Percentiles rank a stretch among this genome's conserved stretches.
Conservation (phyloP, 805 yeast species). For the Metschnikowia koreensis region DNA sequence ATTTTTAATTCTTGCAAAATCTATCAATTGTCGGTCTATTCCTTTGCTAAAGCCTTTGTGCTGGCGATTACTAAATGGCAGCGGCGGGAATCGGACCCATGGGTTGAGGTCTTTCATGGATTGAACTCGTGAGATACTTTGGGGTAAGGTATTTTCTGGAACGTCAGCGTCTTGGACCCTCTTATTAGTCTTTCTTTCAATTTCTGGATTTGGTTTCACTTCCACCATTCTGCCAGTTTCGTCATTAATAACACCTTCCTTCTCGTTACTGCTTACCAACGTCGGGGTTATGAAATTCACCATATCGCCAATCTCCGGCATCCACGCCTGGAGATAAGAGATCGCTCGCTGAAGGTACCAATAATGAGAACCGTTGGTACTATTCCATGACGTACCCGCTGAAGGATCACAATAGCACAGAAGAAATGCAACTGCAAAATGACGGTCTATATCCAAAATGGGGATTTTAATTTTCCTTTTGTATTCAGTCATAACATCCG, state of each 20-base stretch:
- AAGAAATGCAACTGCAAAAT: slow-evolving; percentile 31
- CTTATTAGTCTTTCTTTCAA: slow-evolving; percentile 10
- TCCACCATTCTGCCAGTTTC: neutral
- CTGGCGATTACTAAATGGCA: slow-evolving; percentile 24
- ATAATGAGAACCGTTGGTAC: slow-evolving; percentile 29
- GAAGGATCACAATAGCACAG: slow-evolving; percentile 27
- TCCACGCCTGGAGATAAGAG: slow-evolving; percentile 31
- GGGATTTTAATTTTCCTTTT: slow-evolving; percentile 13
- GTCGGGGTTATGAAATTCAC: slow-evolving; percentile 5
- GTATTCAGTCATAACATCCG: slow-evolving; percentile 19
- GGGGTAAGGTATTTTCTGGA: slow-evolving; percentile 12
- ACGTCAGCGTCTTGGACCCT: slow-evolving; percentile 5
- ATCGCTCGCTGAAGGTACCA: slow-evolving; percentile 31
- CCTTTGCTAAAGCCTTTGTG: slow-evolving; percentile 26
- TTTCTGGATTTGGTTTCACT: slow-evolving; percentile 3
- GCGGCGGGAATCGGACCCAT: slow-evolving; percentile 30
- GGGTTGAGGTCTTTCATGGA: slow-evolving; percentile 25
- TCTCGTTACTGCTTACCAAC: neutral
- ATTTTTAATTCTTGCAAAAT: slow-evolving; percentile 27
- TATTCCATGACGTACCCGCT: slow-evolving; percentile 27
- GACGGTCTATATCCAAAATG: slow-evolving; percentile 29
- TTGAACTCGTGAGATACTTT: slow-evolving; percentile 8
- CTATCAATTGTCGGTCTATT: slow-evolving; percentile 28
- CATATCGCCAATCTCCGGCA: slow-evolving; percentile 29
- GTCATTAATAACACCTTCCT: neutral